Conservation (phyloP, 148 eudicot species). For the Mesembryanthemum crystallinum region DNA sequence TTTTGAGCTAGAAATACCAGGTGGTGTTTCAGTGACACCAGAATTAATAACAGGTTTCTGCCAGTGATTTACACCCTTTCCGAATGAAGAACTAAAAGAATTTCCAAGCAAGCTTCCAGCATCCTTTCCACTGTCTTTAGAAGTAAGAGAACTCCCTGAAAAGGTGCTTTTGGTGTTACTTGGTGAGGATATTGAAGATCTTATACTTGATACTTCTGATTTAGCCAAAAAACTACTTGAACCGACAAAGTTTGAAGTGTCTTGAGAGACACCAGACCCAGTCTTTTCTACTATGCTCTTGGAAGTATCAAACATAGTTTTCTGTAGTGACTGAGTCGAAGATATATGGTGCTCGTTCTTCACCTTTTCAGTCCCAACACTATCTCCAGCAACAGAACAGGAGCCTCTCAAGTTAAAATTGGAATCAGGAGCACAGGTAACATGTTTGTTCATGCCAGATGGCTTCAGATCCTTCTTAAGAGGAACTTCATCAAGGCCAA, state of each 20-base stretch:
- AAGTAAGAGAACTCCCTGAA: constrained; percentile 13
- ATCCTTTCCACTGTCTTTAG: constrained; percentile 8
- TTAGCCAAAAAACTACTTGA: constrained; percentile 24
- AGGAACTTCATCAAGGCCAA: constrained; percentile 30
- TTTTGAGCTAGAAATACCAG: constrained; percentile 30
- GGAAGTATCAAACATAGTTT: constrained; percentile 21
- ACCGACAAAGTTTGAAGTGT: constrained; percentile 11
- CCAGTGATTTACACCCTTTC: constrained; percentile 16
- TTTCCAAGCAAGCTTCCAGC: constrained; percentile 29
- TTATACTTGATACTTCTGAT: constrained; percentile 26
- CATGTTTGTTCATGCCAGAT: constrained; percentile 18
- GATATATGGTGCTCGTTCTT: constrained; percentile 25
- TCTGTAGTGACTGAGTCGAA: constrained; percentile 24
- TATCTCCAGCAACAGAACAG: constrained; percentile 16
- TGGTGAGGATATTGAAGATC: constrained; percentile 26
- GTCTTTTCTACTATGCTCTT: constrained; percentile 18
- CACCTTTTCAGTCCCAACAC: constrained; percentile 22
- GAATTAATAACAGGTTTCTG: constrained; percentile 27
- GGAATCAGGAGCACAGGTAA: constrained; percentile 6
- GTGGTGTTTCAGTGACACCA: constrained; percentile 24
- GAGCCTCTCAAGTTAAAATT: constrained; percentile 21
- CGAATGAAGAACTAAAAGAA: constrained; percentile 27
- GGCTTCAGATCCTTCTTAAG: constrained; percentile 22
- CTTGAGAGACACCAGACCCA: constrained; percentile 27
- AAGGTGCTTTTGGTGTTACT: constrained; percentile 18